Evolutionary conservation across 1,284 basidiomycete genomes (phyloP).

Genomic region (Retiboletus flavoniger): DNA sequence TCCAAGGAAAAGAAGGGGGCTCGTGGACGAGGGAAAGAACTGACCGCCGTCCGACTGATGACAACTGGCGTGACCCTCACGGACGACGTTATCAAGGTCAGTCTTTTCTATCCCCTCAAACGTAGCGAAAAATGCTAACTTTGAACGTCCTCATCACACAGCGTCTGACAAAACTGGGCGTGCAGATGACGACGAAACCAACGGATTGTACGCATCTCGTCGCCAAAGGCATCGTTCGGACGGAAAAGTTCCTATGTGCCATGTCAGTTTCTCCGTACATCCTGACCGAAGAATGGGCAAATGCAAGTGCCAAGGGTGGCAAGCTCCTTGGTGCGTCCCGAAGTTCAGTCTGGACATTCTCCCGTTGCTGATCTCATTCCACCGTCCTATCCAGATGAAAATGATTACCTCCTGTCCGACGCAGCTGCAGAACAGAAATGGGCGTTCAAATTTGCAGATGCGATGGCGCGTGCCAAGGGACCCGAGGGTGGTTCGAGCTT

Average conservation of each 20-base stretch:
- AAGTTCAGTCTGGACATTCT: not conserved
- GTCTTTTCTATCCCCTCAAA: conserved; percentile 12
- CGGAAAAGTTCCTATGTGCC: conserved; percentile 81
- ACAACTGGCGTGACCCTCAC: conserved; percentile 57
- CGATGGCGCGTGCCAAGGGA: conserved; percentile 54
- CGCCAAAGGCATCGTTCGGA: conserved; percentile 64
- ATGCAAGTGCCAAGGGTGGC: conserved; percentile 52
- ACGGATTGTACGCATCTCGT: conserved; percentile 76
- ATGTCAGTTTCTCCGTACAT: conserved; percentile 61
- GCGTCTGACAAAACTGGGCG: conserved; percentile 63
- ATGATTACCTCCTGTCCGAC: conserved; percentile 59
- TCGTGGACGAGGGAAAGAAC: conserved; percentile 9
- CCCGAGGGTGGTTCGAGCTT: conserved; percentile 47
- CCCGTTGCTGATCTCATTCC: not conserved
- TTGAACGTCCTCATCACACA: conserved; percentile 28
- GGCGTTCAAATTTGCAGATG: conserved; percentile 58
- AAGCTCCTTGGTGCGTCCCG: conserved; percentile 59
- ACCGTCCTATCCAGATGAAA: conserved; percentile 50
- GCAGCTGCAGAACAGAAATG: conserved; percentile 61
- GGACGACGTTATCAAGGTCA: conserved; percentile 56
- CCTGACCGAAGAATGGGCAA: conserved; percentile 66
- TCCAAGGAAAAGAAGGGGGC: conserved; percentile 11
- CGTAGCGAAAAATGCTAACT: not conserved
- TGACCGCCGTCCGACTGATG: conserved; percentile 45
- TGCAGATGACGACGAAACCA: conserved; percentile 57